These are phyloP conservation scores for Macrophomina tecta DNA, from an alignment of 2,329 filamentous ascomycete genomes.

Conservation along the genomic window DNA sequence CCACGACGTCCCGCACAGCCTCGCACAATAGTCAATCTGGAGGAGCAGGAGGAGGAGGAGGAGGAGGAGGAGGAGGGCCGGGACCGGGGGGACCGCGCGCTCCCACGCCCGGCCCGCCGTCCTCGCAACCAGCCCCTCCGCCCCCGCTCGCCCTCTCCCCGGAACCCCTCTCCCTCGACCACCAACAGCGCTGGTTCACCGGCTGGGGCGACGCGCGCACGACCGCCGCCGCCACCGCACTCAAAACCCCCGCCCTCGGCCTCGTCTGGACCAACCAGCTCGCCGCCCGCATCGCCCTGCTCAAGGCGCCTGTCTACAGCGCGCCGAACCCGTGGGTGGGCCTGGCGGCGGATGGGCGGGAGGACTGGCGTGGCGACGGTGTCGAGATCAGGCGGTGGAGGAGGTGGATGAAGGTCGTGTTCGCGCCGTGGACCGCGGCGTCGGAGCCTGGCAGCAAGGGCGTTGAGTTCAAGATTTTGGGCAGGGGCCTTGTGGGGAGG, in stretches of 20 bases:
- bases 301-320: constrained; percentile 68
- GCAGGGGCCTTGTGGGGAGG: constrained; percentile 58
- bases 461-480: constrained; percentile 77
- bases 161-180: constrained; percentile 74
- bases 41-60: constrained; percentile 22
- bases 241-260: constrained; percentile 87
- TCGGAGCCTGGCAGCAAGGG: constrained; percentile 54
- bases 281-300: constrained; percentile 78
- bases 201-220: constrained; percentile 68
- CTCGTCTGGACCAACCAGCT: constrained; percentile 93
- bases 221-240: constrained; percentile 32
- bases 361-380: constrained; percentile 46
- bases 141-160: constrained; percentile 40
- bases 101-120: constrained; percentile 11
- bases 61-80: constrained; percentile 21
- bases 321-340: constrained; percentile 44
- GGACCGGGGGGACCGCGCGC: constrained; percentile 16
- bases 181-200: constrained; percentile 94
- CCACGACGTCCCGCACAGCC: constrained; percentile 36
- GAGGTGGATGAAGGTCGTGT: constrained; percentile 87
- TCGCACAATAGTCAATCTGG: constrained; percentile 34
- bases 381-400: constrained; percentile 65
- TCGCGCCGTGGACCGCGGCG: constrained; percentile 74
- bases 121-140: constrained; percentile 34
- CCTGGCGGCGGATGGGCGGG: constrained; percentile 42